Base-by-base conservation (phyloP, 129 eudicot genomes). In the Centaurea solstitialis region DNA sequence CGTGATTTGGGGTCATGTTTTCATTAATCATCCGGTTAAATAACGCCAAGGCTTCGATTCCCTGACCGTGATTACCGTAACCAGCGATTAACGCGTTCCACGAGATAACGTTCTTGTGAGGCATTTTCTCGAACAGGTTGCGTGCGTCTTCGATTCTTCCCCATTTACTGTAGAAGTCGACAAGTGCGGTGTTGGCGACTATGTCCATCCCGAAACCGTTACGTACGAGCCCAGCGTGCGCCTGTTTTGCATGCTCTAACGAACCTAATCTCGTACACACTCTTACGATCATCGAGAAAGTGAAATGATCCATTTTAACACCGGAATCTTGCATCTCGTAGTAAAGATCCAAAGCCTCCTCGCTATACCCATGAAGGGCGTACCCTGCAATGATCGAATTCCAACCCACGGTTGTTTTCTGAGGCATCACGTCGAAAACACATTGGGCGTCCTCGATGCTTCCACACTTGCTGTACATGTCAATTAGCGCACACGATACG, bases 161-260 rank as follows among this genome's bases (percentile, higher is more conserved):
- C 98, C 98, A 94, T 86, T 94, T 94, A 81, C 98, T 81, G 73
- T 91, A 94, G 45, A 94, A 90, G 79, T 94, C 98, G n/a, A 94
- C 89, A 35, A 94, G 97, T 0, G 98, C 93, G 0, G 98, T 91
- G 74, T 91, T 94, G 9, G 98, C 93, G 15, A 94, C 97, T 64
- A 88, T 79, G 59, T 94, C 97, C 18, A 73, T 86, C 70, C 91
- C 91, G 78, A 88, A 94, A 59, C 97, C 97, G 72, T 90, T 87
- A 33, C 98, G 94, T 4, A 94, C 91, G 17, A 94, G 87, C 9
- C 95, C 92, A 1, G 98, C 98, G 21, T 94, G 98, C 22, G 95
- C 95, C 82, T 91, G 98, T 77, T 94, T 94, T 13, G 92, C 97
- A 43, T 88, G 92, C 78, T 90, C 93, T 72, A 94, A 33, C 2